Evolutionary conservation across 2,329 filamentous ascomycete genomes (phyloP).

Genomic region (Cladosporium sp.): DNA sequence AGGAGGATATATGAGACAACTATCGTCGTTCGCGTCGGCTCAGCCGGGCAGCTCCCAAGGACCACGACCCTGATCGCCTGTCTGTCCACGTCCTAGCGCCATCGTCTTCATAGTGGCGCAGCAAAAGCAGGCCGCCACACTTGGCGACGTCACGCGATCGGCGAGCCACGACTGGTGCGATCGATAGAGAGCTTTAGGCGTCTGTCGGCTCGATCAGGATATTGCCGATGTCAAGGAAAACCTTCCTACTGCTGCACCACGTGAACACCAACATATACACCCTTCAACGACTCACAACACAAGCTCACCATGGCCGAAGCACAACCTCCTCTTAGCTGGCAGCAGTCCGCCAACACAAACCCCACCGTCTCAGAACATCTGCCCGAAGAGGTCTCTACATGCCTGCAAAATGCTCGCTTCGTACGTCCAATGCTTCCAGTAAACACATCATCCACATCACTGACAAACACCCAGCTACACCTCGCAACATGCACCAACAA

Average conservation of each 20-base stretch:
- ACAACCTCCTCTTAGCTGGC: conserved; percentile 29
- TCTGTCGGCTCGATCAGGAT: conserved; percentile 11
- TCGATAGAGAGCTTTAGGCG: neutral
- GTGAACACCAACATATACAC: neutral
- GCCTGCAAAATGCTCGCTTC: conserved; percentile 91
- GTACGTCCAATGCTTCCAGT: conserved; percentile 49
- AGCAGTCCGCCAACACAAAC: conserved; percentile 63
- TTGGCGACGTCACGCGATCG: conserved; percentile 3
- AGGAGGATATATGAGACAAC: neutral
- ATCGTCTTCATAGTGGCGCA: conserved; percentile 4
- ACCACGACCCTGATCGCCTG: neutral
- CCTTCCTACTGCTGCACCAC: neutral
- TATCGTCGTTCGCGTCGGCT: conserved; percentile 10
- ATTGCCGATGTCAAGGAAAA: neutral
- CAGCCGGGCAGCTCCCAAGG: neutral
- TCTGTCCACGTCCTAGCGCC: neutral
- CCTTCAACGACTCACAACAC: neutral
- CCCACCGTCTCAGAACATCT: conserved; percentile 65
- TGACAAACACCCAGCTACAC: conserved; percentile 63
- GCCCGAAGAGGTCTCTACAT: conserved; percentile 81
- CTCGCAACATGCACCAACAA: conserved; percentile 84
- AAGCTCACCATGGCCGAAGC: conserved; percentile 21
- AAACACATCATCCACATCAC: conserved; percentile 7
- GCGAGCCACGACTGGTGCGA: neutral
- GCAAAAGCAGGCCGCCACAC: neutral